Conservation (phyloP, 202 grass and related monocot species). For the Setaria viridis region DNA sequence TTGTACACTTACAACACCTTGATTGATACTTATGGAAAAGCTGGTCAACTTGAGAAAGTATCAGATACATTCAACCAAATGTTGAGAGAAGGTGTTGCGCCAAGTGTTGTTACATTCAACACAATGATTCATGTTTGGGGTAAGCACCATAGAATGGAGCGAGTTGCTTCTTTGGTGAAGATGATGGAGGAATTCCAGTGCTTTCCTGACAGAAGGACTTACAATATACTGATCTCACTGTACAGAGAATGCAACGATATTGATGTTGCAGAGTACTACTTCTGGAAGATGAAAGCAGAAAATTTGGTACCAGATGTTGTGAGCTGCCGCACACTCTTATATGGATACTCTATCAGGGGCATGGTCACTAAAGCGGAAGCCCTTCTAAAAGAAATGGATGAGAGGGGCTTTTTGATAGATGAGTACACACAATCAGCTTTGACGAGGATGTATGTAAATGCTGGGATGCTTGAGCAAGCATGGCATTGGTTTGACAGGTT, state of each 20-base stretch:
- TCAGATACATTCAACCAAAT: conserved; percentile 74
- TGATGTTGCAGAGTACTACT: conserved; percentile 71
- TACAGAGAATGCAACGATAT: conserved; percentile 73
- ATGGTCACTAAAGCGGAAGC: conserved; percentile 76
- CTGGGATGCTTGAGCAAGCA: conserved; percentile 68
- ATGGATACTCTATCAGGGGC: conserved; percentile 74
- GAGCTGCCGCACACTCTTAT: conserved; percentile 83
- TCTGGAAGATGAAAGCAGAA: conserved; percentile 62
- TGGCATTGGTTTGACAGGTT: conserved; percentile 91
- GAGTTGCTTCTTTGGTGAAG: conserved; percentile 65
- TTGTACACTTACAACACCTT: conserved; percentile 90
- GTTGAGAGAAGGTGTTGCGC: conserved; percentile 69
- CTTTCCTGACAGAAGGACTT: conserved; percentile 72
- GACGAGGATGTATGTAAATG: conserved; percentile 85
- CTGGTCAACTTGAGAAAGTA: conserved; percentile 72
- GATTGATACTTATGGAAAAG: conserved; percentile 85
- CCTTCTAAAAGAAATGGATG: conserved; percentile 76
- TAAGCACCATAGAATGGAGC: conserved; percentile 53
- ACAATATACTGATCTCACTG: conserved; percentile 77
- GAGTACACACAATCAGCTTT: conserved; percentile 94
- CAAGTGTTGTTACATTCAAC: conserved; percentile 84
- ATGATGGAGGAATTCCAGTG: conserved; percentile 68
- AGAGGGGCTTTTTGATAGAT: conserved; percentile 64
- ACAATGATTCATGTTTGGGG: conserved; percentile 76
- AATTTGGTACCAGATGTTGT: conserved; percentile 68